Evolutionary conservation across 306 rosid genomes (phyloP), one percentile per base, ranked within the genome.

Genomic region (Cicer cuneatum): DNA sequence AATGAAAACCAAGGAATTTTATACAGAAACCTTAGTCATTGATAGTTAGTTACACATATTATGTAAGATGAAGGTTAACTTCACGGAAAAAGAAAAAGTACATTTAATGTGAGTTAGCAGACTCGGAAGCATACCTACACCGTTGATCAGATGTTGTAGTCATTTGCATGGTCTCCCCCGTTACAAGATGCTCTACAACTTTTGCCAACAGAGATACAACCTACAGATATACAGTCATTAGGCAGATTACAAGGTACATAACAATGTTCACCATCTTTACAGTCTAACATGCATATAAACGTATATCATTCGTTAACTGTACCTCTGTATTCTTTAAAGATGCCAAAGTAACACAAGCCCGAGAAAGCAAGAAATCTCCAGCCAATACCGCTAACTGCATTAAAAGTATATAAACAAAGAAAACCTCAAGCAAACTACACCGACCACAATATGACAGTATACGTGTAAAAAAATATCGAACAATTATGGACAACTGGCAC

Each of bases 121-220:
- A 71, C 62, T 75, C 75, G 46, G 81, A 78, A 46, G 75, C 86
- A 71, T 90, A 94, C 99, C 93, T 90, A 85, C 88, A 92, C 84
- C 88, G 88, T 86, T 92, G 91, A 78, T 85, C 95, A 72, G 92
- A 84, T 68, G 96, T 56, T 2, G 93, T 80, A 40, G 89, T 88
- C 95, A 94, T 94, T 87, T 94, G 96, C 99, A 94, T 94, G 12
- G 96, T 90, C 85, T 91, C 96, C 86, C 99, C 99, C 0, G 96
- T 94, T 41, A 94, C 99, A 74, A 94, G 97, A 75, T 94, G 91
- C 78, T 94, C 96, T 10, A 94, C 87, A 52, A 85, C 97, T 69
- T 75, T 87, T 77, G 99, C 87, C 71, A 94, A 43, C 76, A 90
- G 85, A 24, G 97, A 80, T 74, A 92, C 97, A 61, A 94, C 99